Evolutionary conservation across 2,329 filamentous ascomycete genomes (phyloP).

Genomic region (Trichoderma cornu-damae): DNA sequence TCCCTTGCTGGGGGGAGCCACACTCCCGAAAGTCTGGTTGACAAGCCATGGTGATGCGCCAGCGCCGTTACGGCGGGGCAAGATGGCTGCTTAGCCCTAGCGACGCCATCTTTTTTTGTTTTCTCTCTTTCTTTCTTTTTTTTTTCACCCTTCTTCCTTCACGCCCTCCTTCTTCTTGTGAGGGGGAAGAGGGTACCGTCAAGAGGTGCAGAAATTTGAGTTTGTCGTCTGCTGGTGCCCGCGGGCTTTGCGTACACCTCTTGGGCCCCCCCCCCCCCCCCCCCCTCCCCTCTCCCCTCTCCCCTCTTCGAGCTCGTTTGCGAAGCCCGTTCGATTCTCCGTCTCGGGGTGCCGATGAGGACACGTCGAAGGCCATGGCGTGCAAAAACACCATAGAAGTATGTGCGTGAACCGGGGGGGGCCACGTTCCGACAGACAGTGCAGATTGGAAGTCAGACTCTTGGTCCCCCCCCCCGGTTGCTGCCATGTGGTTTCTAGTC

Average conservation of each 20-base stretch:
- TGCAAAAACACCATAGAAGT: not conserved
- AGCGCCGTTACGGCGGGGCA: conserved; percentile 19
- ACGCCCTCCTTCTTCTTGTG: not conserved
- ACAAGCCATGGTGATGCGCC: conserved; percentile 16
- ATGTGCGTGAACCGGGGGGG: conserved; percentile 4
- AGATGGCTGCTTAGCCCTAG: conserved; percentile 17
- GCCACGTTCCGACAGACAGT: conserved; percentile 13
- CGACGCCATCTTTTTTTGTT: conserved; percentile 8
- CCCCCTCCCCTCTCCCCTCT: no score
- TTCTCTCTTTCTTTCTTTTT: not conserved
- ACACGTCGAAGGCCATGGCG: no score
- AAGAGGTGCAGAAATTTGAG: conserved; percentile 11
- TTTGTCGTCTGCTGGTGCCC: conserved; percentile 8
- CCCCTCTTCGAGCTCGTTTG: not conserved
- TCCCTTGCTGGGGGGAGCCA: conserved; percentile 20
- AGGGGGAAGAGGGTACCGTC: not conserved
- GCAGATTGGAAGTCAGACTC: not conserved
- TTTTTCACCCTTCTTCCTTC: no score
- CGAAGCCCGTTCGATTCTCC: not conserved
- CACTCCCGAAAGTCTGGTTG: conserved; percentile 17
- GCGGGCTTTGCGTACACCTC: conserved; percentile 11
- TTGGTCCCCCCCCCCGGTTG: not conserved
- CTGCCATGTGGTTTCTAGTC: conserved; percentile 11
- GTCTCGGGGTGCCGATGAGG: not conserved
- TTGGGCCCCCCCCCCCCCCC: not conserved